Evolutionary conservation across 2,329 filamentous ascomycete genomes (phyloP), one percentile per base, ranked within the genome.

Genomic region (Plenodomus lindquistii): DNA sequence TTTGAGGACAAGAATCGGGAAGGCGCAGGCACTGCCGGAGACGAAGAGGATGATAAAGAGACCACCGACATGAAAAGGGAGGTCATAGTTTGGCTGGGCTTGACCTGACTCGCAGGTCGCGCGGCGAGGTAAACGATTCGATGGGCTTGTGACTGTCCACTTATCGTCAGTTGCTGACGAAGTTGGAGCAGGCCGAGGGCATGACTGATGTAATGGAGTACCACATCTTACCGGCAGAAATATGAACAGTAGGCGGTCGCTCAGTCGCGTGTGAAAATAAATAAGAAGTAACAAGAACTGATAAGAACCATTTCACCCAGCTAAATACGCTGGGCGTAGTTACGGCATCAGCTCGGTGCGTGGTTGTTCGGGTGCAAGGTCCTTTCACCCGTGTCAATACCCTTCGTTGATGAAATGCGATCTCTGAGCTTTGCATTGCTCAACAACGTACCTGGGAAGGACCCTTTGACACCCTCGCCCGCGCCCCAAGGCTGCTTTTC

Each of bases 1-100:
- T 27, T 80, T 78, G 46, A 80, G 78, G 18, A 81, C 81, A 19
- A 85, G 74, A 43, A 86, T 76, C 1, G 84, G 83, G 56, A 85
- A 85, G 37, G 81, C 81, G 66, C 83, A 85, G 61, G 82, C 83
- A 18, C 57, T 62, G 17, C 63, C 55, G 3, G 67, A 71, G 11
- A 70, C 66, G 42, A 65, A 61, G 2, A 71, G 54, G 35, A 71
- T 69, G 40, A 70, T 62, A 48, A 71, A 71, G 16, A 71, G 61
- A 2, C 64, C 67, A 8, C 56, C 64, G 21, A 69, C 56, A 40
- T 71, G 68, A 16, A 70, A 57, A 0, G 60, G 46, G 0, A 66
- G 51, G 46, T 71, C 51, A 50, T 71, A 71, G 41, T 65, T 45
- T 19, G 56, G 52, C 7, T 57, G 49, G 5, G 52, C 58, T 38